These are phyloP conservation scores for Filobasidium wieringae DNA, from an alignment of 768 basidiomycete species.

Conservation along the genomic window DNA sequence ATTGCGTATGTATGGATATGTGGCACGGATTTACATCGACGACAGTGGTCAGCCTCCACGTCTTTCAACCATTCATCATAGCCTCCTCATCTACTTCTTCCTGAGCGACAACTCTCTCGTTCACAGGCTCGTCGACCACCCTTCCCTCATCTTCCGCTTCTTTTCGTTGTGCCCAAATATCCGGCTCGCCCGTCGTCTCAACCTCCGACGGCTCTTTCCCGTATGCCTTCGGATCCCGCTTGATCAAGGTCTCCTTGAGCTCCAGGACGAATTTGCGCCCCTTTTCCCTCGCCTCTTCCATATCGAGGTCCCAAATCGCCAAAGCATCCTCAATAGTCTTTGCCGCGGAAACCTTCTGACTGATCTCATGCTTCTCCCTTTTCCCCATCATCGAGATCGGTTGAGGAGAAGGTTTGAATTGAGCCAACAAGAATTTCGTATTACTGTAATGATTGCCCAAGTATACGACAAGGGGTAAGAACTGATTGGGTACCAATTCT, in stretches of 20 bases:
- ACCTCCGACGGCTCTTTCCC: background rate
- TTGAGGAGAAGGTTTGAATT: constrained; percentile 61
- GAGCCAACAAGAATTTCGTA: constrained; percentile 75
- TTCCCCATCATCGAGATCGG: constrained; percentile 45
- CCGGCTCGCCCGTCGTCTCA: background rate
- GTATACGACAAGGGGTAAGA: constrained; percentile 46
- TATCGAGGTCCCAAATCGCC: constrained; percentile 4
- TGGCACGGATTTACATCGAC: too few relatives aligned
- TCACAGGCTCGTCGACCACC: background rate
- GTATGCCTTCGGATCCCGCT: constrained; percentile 7
- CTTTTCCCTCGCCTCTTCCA: background rate
- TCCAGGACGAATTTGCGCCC: constrained; percentile 3
- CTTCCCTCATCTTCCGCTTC: background rate
- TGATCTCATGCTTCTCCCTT: constrained; percentile 49
- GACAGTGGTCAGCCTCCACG: too few relatives aligned
- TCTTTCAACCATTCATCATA: constrained; percentile 9
- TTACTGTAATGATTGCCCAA: constrained; percentile 67
- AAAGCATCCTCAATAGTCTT: constrained; percentile 43
- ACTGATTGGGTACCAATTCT: constrained; percentile 59
- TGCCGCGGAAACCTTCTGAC: constrained; percentile 48
- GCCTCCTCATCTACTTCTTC: constrained; percentile 12
- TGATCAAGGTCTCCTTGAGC: background rate
- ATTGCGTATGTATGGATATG: too few relatives aligned
- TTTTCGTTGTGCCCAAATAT: constrained; percentile 3
- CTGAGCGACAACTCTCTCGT: background rate